Evolutionary conservation across 768 basidiomycete genomes (phyloP).

Genomic region (Kwoniella europaea): DNA sequence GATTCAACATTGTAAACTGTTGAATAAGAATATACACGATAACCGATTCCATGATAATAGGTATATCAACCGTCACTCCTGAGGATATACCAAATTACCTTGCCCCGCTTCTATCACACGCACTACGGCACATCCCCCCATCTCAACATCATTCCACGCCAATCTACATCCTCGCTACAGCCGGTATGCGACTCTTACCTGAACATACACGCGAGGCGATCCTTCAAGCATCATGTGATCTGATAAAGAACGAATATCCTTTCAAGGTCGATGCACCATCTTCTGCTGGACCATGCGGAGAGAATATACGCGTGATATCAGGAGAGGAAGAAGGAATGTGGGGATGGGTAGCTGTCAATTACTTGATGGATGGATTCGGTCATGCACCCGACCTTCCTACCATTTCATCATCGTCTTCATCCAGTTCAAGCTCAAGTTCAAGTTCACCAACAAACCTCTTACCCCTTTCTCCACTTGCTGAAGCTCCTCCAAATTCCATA

Average conservation of each 20-base stretch:
- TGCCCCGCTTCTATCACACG: constrained; percentile 80
- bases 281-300: constrained; percentile 79
- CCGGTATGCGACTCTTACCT: constrained; percentile 90
- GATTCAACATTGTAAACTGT: background rate
- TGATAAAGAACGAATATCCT: constrained; percentile 73
- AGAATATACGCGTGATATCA: constrained; percentile 89
- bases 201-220: constrained; percentile 72
- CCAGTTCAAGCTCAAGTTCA: constrained; percentile 9
- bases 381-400: constrained; percentile 44
- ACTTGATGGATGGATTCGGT: constrained; percentile 93
- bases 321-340: constrained; percentile 98
- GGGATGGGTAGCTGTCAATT: constrained; percentile 99
- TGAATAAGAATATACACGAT: too few relatives aligned
- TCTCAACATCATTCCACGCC: constrained; percentile 83
- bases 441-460: constrained; percentile 26
- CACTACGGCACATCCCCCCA: constrained; percentile 79
- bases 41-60: constrained; percentile 60
- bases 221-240: constrained; percentile 75
- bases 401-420: constrained; percentile 12
- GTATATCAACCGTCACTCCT: constrained; percentile 82
- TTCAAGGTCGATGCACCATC: constrained; percentile 77
- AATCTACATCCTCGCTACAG: constrained; percentile 91
- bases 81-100: constrained; percentile 76
- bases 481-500: constrained; percentile 41
- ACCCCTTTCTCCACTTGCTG: constrained; percentile 44